Evolutionary conservation across 2,329 filamentous ascomycete species (phyloP), one percentile per base, ranked within the genome.

Genomic region (Aotearoamyces nothofagi): DNA sequence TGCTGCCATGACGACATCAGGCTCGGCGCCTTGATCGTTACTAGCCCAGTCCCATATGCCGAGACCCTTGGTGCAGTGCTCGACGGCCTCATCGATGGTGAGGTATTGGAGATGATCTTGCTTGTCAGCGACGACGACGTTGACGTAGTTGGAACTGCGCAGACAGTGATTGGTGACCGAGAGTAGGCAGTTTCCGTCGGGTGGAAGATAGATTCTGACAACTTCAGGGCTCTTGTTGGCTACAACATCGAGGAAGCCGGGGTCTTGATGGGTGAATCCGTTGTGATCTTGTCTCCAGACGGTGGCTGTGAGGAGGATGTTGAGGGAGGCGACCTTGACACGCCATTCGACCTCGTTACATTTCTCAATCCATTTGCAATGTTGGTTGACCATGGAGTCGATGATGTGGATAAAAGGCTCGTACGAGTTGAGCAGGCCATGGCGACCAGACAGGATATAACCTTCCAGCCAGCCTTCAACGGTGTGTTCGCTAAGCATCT

Each of bases 31-130:
- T 31, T 63, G 58, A 44, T 83, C 78, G 35, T 79, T 83, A 42
- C 68, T 75, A 30, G 80, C 81, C 57, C 72, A 76, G 15, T 76
- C n/a, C n/a, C n/a, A 84, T 52, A 84, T 81, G 22, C 78, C 77
- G 24, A 77, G 64, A 27, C 79, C 79, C 54, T 83, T 83, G n/a
- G n/a, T n/a, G n/a, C n/a, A n/a, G n/a, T n/a, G n/a, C 17, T 52
- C 56, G 9, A 66, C 65, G 24, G 73, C 73, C 46, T 76, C 66
- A n/a, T 64, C 56, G 0, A 61, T 45, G 1, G 58, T 61, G 2
- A 79, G 56, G 41, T 69, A 78, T 6, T 72, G 65, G 0, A 66
- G 60, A 0, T 68, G 70, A 0, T 69, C 69, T 42, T 78, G 71
- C 46, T 79, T 79, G 10, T 68, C 69, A 12, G 70, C 71, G 23